A percentile compares a stretch with the other conserved stretches of the same genome.
Conservation (phyloP, 2,329 filamentous ascomycete species). For the Cladosporium halotolerans region DNA sequence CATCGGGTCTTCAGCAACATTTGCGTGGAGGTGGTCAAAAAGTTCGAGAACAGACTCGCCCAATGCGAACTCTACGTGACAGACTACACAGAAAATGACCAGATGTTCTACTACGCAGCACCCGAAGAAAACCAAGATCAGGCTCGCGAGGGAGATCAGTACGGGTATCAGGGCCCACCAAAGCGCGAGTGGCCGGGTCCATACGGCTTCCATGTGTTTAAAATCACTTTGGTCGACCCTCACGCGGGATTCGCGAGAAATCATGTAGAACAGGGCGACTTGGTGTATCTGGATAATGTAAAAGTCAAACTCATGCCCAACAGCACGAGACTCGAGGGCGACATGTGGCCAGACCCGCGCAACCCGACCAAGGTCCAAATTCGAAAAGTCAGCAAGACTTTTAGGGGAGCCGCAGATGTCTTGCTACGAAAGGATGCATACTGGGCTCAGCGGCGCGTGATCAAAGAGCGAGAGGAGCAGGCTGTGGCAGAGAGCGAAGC, state of each 20-base stretch:
- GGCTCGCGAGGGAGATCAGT: conserved; percentile 47
- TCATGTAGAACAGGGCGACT: conserved; percentile 52
- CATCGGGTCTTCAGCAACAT: conserved; percentile 59
- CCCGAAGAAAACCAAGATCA: conserved; percentile 29
- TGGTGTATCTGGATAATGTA: conserved; percentile 65
- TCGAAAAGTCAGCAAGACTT: conserved; percentile 43
- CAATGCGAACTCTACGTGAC: conserved; percentile 64
- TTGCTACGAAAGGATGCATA: conserved; percentile 57
- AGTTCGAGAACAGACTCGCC: conserved; percentile 37
- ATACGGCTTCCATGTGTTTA: conserved; percentile 63
- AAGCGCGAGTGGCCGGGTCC: conserved; percentile 63
- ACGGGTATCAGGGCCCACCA: conserved; percentile 44
- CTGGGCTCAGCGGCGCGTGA: conserved; percentile 30
- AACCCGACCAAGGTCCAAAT: conserved; percentile 53
- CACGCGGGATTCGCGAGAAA: conserved; percentile 56
- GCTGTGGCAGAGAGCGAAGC: neutral
- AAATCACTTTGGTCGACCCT: conserved; percentile 63
- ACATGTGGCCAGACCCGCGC: conserved; percentile 56
- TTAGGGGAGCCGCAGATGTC: conserved; percentile 50
- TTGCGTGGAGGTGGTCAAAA: conserved; percentile 63
- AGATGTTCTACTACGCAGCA: conserved; percentile 52
- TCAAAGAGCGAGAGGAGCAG: conserved; percentile 2
- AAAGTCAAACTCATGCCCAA: conserved; percentile 55
- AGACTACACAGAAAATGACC: conserved; percentile 71
- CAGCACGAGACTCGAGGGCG: conserved; percentile 60